phyloP scores from a whole-genome alignment of 2,329 filamentous ascomycete genomes.

The Verticillium albo-atrum region DNA sequence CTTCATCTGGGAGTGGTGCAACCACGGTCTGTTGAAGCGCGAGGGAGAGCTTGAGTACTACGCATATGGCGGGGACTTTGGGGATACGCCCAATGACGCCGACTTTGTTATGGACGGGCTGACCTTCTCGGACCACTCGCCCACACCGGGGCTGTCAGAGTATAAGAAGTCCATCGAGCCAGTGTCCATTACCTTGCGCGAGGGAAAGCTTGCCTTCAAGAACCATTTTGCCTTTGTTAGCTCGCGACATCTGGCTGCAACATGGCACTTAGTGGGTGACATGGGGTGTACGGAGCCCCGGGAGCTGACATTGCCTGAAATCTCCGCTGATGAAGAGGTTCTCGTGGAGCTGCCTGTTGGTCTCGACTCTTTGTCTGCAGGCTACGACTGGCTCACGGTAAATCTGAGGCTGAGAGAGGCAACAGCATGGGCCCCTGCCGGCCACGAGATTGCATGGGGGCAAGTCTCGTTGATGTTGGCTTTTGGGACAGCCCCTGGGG shows the following conservation, averaged over 20 bases:
- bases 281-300: neutral
- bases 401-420: too few relatives aligned
- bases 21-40: constrained; percentile 44
- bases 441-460: too few relatives aligned
- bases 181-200: constrained; percentile 37
- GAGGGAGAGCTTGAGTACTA: constrained; percentile 40
- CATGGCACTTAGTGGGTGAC: constrained; percentile 28
- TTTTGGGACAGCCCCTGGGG: too few relatives aligned
- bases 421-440: too few relatives aligned
- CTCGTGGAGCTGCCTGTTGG: constrained; percentile 13
- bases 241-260: constrained; percentile 43
- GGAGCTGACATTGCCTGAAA: neutral
- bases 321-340: neutral
- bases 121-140: constrained; percentile 40
- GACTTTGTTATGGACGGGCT: constrained; percentile 57
- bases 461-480: too few relatives aligned
- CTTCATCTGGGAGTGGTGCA: constrained; percentile 61
- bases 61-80: constrained; percentile 59
- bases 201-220: constrained; percentile 34
- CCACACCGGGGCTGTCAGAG: constrained; percentile 46
- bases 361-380: constrained; percentile 28
- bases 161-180: constrained; percentile 57
- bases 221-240: constrained; percentile 51
- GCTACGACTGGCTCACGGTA: too few relatives aligned
- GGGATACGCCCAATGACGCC: constrained; percentile 53